Conservation (phyloP, 768 basidiomycete genomes). For the Fomitopsis pulvina region DNA sequence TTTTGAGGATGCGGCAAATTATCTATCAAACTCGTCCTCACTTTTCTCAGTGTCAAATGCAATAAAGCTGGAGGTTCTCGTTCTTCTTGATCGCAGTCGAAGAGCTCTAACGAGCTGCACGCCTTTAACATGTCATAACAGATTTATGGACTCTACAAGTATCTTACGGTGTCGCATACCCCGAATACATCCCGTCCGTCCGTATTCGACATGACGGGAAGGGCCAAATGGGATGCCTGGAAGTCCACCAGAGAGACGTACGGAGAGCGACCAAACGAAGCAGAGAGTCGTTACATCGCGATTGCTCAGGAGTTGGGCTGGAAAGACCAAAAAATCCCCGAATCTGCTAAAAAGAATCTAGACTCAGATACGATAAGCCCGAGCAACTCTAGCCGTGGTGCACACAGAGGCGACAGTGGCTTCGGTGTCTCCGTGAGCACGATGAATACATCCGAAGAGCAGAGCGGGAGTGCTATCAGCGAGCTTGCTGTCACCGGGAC, state of each 20-base stretch:
- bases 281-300: slow-evolving; percentile 60
- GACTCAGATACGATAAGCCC: slow-evolving; percentile 26
- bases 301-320: slow-evolving; percentile 69
- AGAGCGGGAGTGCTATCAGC: slow-evolving; percentile 42
- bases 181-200: slow-evolving; percentile 61
- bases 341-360: slow-evolving; percentile 12
- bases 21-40: slow-evolving; percentile 52
- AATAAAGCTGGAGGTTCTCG: slow-evolving; percentile 68
- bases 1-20: slow-evolving; percentile 57
- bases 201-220: slow-evolving; percentile 70
- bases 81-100: slow-evolving; percentile 9
- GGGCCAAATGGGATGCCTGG: slow-evolving; percentile 91
- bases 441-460: slow-evolving; percentile 33
- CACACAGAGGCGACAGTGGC: slow-evolving; percentile 33
- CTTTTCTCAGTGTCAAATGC: slow-evolving; percentile 48
- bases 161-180: slow-evolving; percentile 48
- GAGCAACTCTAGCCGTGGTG: slow-evolving; percentile 4
- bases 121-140: slow-evolving; percentile 23
- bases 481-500: slow-evolving; percentile 58
- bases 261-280: slow-evolving; percentile 33
- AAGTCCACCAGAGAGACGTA: slow-evolving; percentile 43
- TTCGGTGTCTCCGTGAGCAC: slow-evolving; percentile 63
- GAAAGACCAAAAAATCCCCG: slow-evolving; percentile 31
- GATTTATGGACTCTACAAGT: slow-evolving; percentile 86
- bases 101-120: slow-evolving; percentile 7